Percentiles rank a stretch among this genome's conserved stretches.
These are phyloP conservation scores for Arthroderma uncinatum DNA, from an alignment of 2,329 filamentous ascomycete species.

Conservation along the genomic window DNA sequence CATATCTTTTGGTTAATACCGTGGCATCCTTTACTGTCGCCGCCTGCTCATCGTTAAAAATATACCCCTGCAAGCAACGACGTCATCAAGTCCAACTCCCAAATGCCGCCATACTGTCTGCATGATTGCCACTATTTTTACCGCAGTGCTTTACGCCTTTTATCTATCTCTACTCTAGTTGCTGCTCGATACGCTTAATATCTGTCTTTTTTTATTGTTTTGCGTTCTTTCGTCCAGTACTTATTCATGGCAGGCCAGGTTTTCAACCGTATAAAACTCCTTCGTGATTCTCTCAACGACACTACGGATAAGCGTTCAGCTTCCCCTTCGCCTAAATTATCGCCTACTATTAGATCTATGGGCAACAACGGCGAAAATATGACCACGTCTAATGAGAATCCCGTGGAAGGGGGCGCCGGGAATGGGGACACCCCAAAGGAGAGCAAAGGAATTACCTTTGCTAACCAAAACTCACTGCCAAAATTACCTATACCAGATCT, in stretches of 20 bases:
- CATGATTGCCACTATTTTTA: constrained; percentile 92
- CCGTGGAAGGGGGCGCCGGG: background rate
- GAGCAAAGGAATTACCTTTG: constrained; percentile 63
- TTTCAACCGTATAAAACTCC: background rate
- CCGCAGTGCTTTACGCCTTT: constrained; percentile 73
- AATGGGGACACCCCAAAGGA: background rate
- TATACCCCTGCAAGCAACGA: background rate
- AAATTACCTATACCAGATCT: constrained; percentile 90
- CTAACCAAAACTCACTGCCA: constrained; percentile 74
- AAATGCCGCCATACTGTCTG: constrained; percentile 68
- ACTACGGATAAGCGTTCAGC: background rate
- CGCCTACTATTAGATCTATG: background rate
- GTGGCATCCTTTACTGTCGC: background rate
- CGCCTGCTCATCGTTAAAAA: background rate
- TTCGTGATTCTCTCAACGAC: background rate
- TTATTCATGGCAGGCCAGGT: background rate
- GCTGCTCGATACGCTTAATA: constrained; percentile 61
- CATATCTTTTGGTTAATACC: background rate
- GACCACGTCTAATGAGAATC: background rate
- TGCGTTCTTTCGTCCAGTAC: background rate
- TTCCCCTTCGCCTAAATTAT: background rate
- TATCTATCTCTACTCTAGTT: constrained; percentile 70
- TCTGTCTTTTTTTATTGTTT: background rate
- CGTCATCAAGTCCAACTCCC: background rate
- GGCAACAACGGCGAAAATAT: background rate